Base-by-base conservation (phyloP, 257 asterid genomes). In the Jacaranda mimosifolia region DNA sequence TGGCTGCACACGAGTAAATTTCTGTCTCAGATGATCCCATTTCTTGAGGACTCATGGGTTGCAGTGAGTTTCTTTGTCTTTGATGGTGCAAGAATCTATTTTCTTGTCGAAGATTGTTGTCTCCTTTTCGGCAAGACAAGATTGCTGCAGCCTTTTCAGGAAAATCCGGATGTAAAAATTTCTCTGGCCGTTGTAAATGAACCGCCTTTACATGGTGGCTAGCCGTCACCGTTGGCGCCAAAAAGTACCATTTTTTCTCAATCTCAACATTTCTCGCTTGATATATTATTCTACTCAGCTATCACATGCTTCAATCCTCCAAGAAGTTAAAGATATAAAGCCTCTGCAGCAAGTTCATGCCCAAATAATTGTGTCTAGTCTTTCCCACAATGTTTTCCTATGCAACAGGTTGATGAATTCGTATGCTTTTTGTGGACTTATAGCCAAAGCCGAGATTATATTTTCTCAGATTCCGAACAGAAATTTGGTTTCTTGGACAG, bases 401-500 rank as follows among this genome's bases (percentile, higher is more conserved):
- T 86, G 83, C 79, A 90, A 90, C 84, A 75, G 86, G 70, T 65
- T 89, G 82, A 70, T 87, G 87, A 81, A 81, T 58, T 87, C 87
- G n/a, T 89, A 89, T 51, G 89, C 88, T 71, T 82, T 87, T 55
- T 80, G 81, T 49, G 85, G 89, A 53, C 77, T 68, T 19, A 45
- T 85, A 57, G 12, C 65, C 32, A 32, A 80, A 73, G 68, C 92
- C 85, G 87, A 72, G 81, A 68, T 75, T 19, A 35, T 86, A 18
- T 88, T 90, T 80, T 86, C 89, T 57, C 75, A 48, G 40, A 68
- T 80, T 19, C 15, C 46, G 67, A 42, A 83, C 51, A 88, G 80
- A 73, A 90, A 86, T 72, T 12, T 89, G 80, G 81, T 90, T 75
- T 84, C 95, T 72, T 90, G 92, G 92, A 90, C 95, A 42, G 77